Evolutionary conservation across 1,284 basidiomycete genomes (phyloP), one percentile per base, ranked within the genome.

Genomic region (Coniferiporia weirii): DNA sequence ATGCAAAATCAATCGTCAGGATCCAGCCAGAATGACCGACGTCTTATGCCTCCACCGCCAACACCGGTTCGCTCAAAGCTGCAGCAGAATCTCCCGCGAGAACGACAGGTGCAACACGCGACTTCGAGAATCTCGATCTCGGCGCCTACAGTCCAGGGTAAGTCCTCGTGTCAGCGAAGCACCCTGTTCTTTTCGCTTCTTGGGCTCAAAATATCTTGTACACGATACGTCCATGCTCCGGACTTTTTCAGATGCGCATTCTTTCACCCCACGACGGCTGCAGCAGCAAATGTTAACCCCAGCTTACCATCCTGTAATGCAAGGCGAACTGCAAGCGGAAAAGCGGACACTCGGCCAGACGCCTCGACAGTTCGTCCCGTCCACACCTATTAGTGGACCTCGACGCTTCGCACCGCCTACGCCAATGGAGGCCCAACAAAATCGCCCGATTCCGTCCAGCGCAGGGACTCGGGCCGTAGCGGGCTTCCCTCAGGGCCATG

Each of bases 41-140:
- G 49, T 5, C 43, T 54, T 7, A 58, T 61, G 56, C 60, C 56
- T 32, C 60, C 60, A 34, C 60, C 60, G 12, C 56, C 60, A 13
- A 50, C 56, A 17, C 56, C 60, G 8, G 15, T 6, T 47, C 52
- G 58, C n/a, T 17, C 20, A 22, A 43, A 38, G 10, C 60, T 49
- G 15, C 38, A 17, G 9, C n/a, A 19, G 4, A 22, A 20, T 12
- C 5, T 38, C 9, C n/a, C 17, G 22, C 54, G 36, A n/a, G n/a
- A 32, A 19, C 50, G 32, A 9, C 52, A 59, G 35, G 36, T 36
- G 20, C 57, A 59, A 19, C 34, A 46, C 9, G 17, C 46, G 19
- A 59, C 52, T 20, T 40, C 59, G 7, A 32, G 50, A n/a, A 10
- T 57, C 9, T 20, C 53, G 20, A 22, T 32, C 17, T 43, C 35